Conservation (phyloP, 495 filamentous ascomycete species). For the Penicillium coprophilum region DNA sequence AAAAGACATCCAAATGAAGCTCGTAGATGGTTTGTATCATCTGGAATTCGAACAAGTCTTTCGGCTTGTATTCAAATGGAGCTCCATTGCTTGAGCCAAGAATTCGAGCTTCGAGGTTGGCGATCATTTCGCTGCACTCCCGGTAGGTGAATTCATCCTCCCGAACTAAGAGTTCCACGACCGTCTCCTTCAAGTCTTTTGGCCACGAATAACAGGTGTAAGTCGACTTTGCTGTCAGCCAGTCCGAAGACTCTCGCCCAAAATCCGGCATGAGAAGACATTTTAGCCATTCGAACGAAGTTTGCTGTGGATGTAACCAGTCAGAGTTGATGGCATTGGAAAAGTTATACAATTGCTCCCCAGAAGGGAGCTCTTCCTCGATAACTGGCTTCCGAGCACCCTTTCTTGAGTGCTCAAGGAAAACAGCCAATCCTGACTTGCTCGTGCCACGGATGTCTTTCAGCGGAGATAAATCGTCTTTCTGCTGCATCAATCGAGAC, state of each 20-base stretch:
- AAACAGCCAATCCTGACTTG: conserved; percentile 65
- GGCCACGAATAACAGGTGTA: conserved; percentile 72
- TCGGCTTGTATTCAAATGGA: conserved; percentile 30
- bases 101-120: conserved; percentile 32
- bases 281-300: conserved; percentile 64
- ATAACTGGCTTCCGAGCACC: conserved; percentile 51
- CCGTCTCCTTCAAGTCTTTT: conserved; percentile 64
- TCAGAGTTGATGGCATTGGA: conserved; percentile 50
- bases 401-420: conserved; percentile 75
- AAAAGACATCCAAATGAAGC: conserved; percentile 83
- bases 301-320: conserved; percentile 61
- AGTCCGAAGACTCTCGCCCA: conserved; percentile 24
- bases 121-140: conserved; percentile 48
- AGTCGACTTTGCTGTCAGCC: conserved; percentile 40
- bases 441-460: conserved; percentile 46
- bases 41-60: conserved; percentile 36
- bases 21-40: conserved; percentile 81
- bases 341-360: conserved; percentile 58
- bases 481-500: conserved; percentile 54
- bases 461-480: conserved; percentile 52
- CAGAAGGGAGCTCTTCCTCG: conserved; percentile 55
- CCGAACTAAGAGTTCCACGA: conserved; percentile 64
- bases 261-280: conserved; percentile 51
- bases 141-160: conserved; percentile 68
- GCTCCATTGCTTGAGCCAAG: conserved; percentile 24